Percentiles rank a stretch among this genome's conserved stretches.
These are phyloP conservation scores for Podospora pseudocomata DNA, from an alignment of 495 filamentous ascomycete genomes.

Conservation along the genomic window DNA sequence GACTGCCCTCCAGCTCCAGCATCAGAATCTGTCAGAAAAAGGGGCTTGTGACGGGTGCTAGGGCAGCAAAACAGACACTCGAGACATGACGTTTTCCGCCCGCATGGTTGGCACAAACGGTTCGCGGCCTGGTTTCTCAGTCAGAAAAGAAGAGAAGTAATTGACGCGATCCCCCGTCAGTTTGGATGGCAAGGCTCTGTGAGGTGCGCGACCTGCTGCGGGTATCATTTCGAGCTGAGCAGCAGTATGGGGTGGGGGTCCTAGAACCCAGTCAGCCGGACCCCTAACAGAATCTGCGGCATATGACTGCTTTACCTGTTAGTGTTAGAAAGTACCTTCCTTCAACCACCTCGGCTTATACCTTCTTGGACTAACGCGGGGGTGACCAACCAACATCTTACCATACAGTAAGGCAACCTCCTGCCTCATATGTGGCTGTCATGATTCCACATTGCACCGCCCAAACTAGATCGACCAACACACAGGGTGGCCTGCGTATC, in stretches of 20 bases:
- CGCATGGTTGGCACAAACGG: background rate
- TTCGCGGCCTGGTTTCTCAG: background rate
- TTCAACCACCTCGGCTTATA: background rate
- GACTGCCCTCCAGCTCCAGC: background rate
- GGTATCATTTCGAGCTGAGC: background rate
- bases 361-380: background rate
- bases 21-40: background rate
- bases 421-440: too few species aligned
- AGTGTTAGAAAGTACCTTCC: background rate
- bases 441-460: too few species aligned
- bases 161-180: background rate
- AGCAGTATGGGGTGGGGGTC: background rate
- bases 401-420: too few species aligned
- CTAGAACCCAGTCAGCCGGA: background rate
- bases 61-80: background rate
- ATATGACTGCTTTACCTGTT: background rate
- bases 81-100: background rate
- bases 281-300: background rate
- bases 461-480: too few species aligned
- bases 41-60: background rate
- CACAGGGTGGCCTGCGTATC: background rate
- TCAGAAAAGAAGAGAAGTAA: background rate
- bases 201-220: background rate
- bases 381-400: background rate
- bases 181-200: background rate